Evolutionary conservation across 164 flowering plant species (phyloP).

Genomic region (Vitis labrusca): DNA sequence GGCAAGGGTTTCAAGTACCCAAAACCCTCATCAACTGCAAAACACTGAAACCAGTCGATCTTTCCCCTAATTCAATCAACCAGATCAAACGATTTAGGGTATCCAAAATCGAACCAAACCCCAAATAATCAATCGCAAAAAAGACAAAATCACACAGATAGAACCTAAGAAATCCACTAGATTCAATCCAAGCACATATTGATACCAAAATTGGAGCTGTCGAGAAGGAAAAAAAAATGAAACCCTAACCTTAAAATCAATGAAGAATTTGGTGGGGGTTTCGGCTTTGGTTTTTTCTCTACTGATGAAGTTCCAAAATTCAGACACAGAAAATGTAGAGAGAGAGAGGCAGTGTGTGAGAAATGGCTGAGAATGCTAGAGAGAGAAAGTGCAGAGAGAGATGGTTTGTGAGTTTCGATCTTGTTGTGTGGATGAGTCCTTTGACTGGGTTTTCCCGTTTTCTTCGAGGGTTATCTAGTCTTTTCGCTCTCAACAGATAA

Average conservation of each 20-base stretch:
- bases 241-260: slow-evolving; percentile 20
- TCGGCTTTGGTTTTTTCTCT: not conserved
- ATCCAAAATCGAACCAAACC: not conserved
- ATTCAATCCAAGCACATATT: not conserved
- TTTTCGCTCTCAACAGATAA: slow-evolving; percentile 1
- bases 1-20: not conserved
- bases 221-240: not conserved
- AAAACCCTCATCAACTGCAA: not conserved
- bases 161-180: not conserved
- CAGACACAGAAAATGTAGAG: too few species aligned
- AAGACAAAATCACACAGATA: not conserved
- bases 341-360: slow-evolving; percentile 8
- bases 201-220: not conserved
- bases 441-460: slow-evolving; percentile 17
- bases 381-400: not conserved
- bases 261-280: not conserved
- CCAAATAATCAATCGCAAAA: not conserved
- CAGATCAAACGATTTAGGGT: slow-evolving; percentile 2
- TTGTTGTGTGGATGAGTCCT: slow-evolving; percentile 16
- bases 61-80: not conserved
- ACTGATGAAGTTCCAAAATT: slow-evolving; percentile 11
- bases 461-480: slow-evolving; percentile 7
- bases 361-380: not conserved
- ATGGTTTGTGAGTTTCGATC: slow-evolving; percentile 8
- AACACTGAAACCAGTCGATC: not conserved